Evolutionary conservation across 371 early-diverging fungal species (phyloP).

Genomic region (Rhizopus delemar): DNA sequence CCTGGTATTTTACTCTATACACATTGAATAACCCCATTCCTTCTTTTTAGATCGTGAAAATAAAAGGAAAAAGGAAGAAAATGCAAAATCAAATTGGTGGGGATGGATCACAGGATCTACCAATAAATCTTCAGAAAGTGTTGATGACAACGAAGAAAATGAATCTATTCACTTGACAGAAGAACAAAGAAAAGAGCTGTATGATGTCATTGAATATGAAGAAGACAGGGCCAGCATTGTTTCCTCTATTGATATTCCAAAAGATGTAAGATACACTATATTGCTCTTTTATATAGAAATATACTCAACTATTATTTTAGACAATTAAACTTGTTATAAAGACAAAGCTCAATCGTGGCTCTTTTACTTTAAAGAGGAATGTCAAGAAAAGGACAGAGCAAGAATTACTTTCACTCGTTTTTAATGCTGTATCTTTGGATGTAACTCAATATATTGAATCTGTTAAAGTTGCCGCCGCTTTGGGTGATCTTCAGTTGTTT

Average conservation of each 20-base stretch:
- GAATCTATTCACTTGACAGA: conserved; percentile 44
- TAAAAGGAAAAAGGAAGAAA: conserved; percentile 36
- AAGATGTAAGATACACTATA: conserved; percentile 56
- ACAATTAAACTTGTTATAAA: conserved; percentile 61
- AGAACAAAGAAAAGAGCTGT: conserved; percentile 71
- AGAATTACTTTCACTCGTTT: conserved; percentile 65
- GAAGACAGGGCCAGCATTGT: conserved; percentile 57
- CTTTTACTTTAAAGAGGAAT: conserved; percentile 57
- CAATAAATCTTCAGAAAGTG: neutral
- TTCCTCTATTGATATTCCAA: conserved; percentile 68
- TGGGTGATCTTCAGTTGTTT: conserved; percentile 47
- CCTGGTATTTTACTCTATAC: neutral
- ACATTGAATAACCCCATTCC: conserved; percentile 1
- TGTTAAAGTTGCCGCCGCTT: conserved; percentile 33
- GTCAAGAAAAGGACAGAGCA: conserved; percentile 25
- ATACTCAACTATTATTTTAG: conserved; percentile 15
- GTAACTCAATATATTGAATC: conserved; percentile 43
- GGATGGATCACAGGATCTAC: conserved; percentile 24
- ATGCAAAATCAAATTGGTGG: conserved; percentile 54
- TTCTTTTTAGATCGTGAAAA: conserved; percentile 22
- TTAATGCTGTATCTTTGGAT: conserved; percentile 58
- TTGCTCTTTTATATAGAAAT: neutral
- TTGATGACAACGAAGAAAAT: conserved; percentile 12
- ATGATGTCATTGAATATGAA: conserved; percentile 83
- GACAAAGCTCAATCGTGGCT: conserved; percentile 69